Evolutionary conservation across 2,329 filamentous ascomycete species (phyloP), one percentile per base, ranked within the genome.

Genomic region (Boeremia exigua): DNA sequence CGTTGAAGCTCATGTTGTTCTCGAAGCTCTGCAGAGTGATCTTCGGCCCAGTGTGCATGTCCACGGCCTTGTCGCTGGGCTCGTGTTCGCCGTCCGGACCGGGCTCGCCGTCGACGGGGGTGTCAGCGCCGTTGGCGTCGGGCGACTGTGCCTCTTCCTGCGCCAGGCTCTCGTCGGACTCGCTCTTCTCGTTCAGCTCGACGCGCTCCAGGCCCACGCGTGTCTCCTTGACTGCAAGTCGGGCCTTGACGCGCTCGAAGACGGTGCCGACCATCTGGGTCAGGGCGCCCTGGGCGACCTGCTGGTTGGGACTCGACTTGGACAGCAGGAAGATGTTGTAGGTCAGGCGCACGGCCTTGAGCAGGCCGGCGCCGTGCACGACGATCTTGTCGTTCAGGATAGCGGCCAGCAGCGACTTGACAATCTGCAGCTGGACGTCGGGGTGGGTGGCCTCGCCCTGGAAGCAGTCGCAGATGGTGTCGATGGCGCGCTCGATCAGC

Each of bases 201-300:
- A 69, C 80, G 65, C 73, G 80, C 56, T 77, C 79, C 11, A 72
- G 79, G 64, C 84, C 86, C 52, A 89, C 68, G 17, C 92, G 86
- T 32, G 90, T 83, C 71, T 97, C 93, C 75, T 96, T 97, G 80
- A 92, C 87, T 55, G 93, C 88, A 59, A 99, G 79, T 48, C 95
- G 85, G 1, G 86, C 85, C 79, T 95, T 96, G 61, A 99, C 94
- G 59, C 95, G 83, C 76, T 99, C 95, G 69, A 99, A 99, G 3
- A 99, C 95, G 1, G 94, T 98, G 62, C 94, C 93, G 34, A 98
- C 92, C 95, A 99, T 99, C 78, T 99, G 95, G 3, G 94, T 96
- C 70, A 99, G 80, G 4, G 95, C 97, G 2, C 95, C 95, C 75
- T 99, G 96, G 1, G 96, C 96, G 45, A 98, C 91, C 75, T 96